These are phyloP conservation scores for Phytopythium oedochilum DNA, from an alignment of 352 stramenopile species.

Conservation along the genomic window DNA sequence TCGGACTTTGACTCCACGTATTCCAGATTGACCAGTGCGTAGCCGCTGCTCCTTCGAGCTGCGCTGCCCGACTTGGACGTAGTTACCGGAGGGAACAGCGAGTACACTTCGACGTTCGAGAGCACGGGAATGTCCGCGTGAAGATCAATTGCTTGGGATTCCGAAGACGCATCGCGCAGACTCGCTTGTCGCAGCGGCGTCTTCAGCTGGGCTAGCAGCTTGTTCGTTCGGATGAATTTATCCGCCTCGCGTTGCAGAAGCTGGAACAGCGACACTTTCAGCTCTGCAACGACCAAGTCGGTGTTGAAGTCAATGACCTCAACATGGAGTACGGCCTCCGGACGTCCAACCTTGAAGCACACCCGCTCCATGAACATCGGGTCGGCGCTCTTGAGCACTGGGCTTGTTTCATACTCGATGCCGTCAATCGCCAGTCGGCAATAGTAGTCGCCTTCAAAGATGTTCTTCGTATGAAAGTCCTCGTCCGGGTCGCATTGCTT, in stretches of 20 bases:
- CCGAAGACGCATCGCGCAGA: constrained; percentile 33
- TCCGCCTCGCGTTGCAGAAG: constrained; percentile 74
- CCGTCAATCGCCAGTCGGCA: constrained; percentile 67
- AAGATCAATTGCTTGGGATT: constrained; percentile 23
- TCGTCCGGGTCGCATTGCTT: constrained; percentile 67
- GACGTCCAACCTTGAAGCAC: constrained; percentile 61
- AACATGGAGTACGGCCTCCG: constrained; percentile 56
- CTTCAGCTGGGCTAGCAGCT: constrained; percentile 38
- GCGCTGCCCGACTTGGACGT: constrained; percentile 22
- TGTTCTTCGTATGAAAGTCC: constrained; percentile 79
- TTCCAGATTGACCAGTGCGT: constrained; percentile 47
- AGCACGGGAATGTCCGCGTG: constrained; percentile 22
- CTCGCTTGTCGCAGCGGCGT: constrained; percentile 39
- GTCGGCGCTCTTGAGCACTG: constrained; percentile 82
- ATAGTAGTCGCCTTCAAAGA: constrained; percentile 86
- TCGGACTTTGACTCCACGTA: constrained; percentile 76
- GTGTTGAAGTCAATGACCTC: constrained; percentile 85
- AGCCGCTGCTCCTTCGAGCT: constrained; percentile 44
- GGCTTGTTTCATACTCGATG: constrained; percentile 71
- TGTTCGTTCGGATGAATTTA: constrained; percentile 44
- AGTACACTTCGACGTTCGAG: constrained; percentile 41
- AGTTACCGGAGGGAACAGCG: constrained; percentile 24
- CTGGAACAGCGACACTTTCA: constrained; percentile 73
- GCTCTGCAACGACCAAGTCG: constrained; percentile 61
- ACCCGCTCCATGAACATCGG: constrained; percentile 84